phyloP scores from a whole-genome alignment of 305 asterid genomes.

The Fraxinus ornus region DNA sequence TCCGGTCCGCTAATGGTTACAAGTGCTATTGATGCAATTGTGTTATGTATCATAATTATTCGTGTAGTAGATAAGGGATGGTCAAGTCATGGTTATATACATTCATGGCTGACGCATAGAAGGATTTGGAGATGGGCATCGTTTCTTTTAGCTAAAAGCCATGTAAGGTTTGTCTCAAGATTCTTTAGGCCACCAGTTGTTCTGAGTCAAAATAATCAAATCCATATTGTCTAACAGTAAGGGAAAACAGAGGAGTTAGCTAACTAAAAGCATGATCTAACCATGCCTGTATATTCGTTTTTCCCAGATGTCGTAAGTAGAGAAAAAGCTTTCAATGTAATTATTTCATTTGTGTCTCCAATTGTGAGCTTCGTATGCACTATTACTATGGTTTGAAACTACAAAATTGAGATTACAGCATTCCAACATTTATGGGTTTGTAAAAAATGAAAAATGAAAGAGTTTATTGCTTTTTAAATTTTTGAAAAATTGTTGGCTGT shows the following conservation, averaged over 20 bases:
- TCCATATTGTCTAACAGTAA: not conserved
- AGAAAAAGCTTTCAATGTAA: not conserved
- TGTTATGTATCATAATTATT: not conserved
- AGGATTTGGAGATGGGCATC: constrained; percentile 8
- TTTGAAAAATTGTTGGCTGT: not conserved
- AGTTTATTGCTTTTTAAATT: not conserved
- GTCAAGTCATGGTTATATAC: not conserved
- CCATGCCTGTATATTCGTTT: not conserved
- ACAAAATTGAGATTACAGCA: not conserved
- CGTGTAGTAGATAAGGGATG: not conserved
- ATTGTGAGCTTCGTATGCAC: not conserved
- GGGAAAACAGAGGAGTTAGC: not conserved
- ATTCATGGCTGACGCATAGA: not conserved
- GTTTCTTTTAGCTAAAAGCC: not conserved
- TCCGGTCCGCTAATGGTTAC: not conserved
- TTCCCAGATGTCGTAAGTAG: not conserved
- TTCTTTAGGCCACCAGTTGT: not conserved
- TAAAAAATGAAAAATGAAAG: not conserved
- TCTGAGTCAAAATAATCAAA: not conserved
- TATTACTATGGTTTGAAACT: not conserved
- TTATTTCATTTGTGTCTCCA: not conserved
- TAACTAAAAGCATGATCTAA: not conserved
- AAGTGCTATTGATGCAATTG: constrained; percentile 3
- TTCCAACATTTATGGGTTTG: not conserved
- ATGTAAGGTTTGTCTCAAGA: not conserved